Evolutionary conservation across 192 early-diverging fungal genomes (phyloP).

Genomic region (Coemansia sp.): DNA sequence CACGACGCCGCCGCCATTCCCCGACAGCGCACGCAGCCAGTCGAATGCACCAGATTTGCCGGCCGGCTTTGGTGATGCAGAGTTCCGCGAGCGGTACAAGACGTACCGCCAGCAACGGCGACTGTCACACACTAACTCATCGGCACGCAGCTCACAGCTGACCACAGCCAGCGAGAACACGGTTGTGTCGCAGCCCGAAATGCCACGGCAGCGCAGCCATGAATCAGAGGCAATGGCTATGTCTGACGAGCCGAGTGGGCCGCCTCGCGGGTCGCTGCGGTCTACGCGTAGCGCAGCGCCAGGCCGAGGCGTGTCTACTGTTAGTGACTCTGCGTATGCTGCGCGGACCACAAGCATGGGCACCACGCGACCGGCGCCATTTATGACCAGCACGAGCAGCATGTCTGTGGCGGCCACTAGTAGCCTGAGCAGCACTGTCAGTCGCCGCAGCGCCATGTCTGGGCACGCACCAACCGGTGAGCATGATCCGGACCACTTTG

Average conservation of each 20-base stretch:
- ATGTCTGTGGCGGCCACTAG: slow-evolving; percentile 16
- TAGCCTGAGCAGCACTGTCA: slow-evolving; percentile 14
- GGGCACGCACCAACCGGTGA: slow-evolving; percentile 5
- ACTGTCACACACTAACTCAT: slow-evolving; percentile 40
- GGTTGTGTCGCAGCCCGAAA: slow-evolving; percentile 4
- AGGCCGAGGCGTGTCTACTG: slow-evolving; percentile 7
- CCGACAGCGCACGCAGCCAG: neutral
- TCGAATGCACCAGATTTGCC: neutral
- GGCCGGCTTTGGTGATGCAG: slow-evolving; percentile 18
- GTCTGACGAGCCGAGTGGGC: slow-evolving; percentile 13
- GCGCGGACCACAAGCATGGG: slow-evolving; percentile 30
- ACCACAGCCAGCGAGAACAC: slow-evolving; percentile 40
- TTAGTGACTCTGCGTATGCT: slow-evolving; percentile 20
- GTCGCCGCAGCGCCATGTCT: slow-evolving; percentile 25
- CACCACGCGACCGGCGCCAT: slow-evolving; percentile 15
- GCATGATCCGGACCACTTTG: slow-evolving; percentile 22
- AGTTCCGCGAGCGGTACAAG: slow-evolving; percentile 50
- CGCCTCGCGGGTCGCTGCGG: slow-evolving; percentile 45
- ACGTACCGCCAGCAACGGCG: slow-evolving; percentile 49
- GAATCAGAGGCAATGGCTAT: slow-evolving; percentile 23
- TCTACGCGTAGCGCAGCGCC: slow-evolving; percentile 42
- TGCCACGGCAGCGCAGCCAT: slow-evolving; percentile 31
- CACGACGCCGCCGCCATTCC: slow-evolving; percentile 14
- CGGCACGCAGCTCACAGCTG: slow-evolving; percentile 39
- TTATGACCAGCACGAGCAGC: slow-evolving; percentile 26